Evolutionary conservation across 1,284 basidiomycete genomes (phyloP), one percentile per base, ranked within the genome.

Genomic region (Ustilago xerochloae): DNA sequence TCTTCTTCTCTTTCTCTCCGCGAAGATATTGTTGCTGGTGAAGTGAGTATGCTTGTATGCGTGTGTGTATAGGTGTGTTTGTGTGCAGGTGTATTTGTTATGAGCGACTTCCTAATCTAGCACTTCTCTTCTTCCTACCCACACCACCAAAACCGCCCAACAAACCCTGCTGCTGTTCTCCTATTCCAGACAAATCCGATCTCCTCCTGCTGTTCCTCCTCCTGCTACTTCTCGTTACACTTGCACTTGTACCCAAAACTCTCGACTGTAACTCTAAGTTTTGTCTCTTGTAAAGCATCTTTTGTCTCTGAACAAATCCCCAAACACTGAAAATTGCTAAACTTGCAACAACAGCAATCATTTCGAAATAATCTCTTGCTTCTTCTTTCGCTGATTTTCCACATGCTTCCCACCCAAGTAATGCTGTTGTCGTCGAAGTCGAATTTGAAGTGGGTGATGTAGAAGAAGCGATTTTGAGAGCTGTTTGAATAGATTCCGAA

Each of bases 281-380:
- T 63, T 72, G 69, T 16, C 63, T 32, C 16, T 36, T 46, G 38
- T 63, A 72, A 9, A 72, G 47, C 38, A 65, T 15, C 36, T 67
- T 72, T 43, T 72, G 69, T 4, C 69, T n/a, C 43, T 67, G 69
- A 4, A 72, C 32, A 47, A 72, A 72, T 4, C 55, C 57, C 58
- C 58, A 62, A 2, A 72, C 49, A 4, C 50, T 49, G 16, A 67
- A 59, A n/a, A 72, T 57, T 3, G 69, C 63, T 28, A 72, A 49
- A 33, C 60, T 51, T 9, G 69, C 60, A 6, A 64, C 57, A 13
- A 62, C 59, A n/a, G 49, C 62, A 20, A 77, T 66, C 56, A 77
- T 64, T 29, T 74, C 70, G 43, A 74, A 62, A 55, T 70, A 77
- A 52, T 77, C 75, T 6, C 61, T 26, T 0, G 70, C 67, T 38